Evolutionary conservation across 2,329 filamentous ascomycete species (phyloP), one percentile per base, ranked within the genome.

Genomic region (Exophiala aquamarina): DNA sequence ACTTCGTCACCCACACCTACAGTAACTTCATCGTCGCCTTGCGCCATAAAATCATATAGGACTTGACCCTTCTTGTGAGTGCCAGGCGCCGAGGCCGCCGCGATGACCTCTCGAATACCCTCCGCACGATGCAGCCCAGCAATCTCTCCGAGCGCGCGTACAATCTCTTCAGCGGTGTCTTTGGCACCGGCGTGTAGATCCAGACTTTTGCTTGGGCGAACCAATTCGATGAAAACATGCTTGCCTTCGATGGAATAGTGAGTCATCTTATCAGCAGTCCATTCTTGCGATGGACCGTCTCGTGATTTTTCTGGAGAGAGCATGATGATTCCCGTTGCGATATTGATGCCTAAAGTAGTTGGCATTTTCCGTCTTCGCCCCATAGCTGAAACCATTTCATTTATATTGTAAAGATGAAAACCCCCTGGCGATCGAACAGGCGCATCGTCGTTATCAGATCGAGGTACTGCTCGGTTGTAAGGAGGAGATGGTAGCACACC

Each of bases 351-450:
- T 29, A 97, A 70, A 0, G 89, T 95, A n/a, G 90, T 95, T 1
- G 92, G 90, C 88, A 96, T 93, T 72, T 97, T 97, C 75, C 95
- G 95, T 62, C 88, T 86, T 73, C 95, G 95, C 47, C 92, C 92
- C 82, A 95, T 91, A 35, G 93, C 83, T n/a, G 90, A 92, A 3
- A 95, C 82, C 87, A 95, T 95, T 70, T 97, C 92, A 64, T 91
- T 95, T 61, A 97, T 91, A 61, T 95, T 96, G 70, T 96, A 97
- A 67, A 97, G 77, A 63, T 94, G 91, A 63, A 91, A 97, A 2
- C 88, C 89, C 14, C 88, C 87, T 4, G 88, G 87, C 2, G 85
- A 84, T 21, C 67, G 64, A 43, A 61, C 29, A 49, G 55, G 58
- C 20, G 49, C 58, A 18, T 75, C 72, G 2, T 78, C 71, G 40